Evolutionary conservation across 2,329 filamentous ascomycete species (phyloP), one percentile per base, ranked within the genome.

Genomic region (Diaporthe vexans): DNA sequence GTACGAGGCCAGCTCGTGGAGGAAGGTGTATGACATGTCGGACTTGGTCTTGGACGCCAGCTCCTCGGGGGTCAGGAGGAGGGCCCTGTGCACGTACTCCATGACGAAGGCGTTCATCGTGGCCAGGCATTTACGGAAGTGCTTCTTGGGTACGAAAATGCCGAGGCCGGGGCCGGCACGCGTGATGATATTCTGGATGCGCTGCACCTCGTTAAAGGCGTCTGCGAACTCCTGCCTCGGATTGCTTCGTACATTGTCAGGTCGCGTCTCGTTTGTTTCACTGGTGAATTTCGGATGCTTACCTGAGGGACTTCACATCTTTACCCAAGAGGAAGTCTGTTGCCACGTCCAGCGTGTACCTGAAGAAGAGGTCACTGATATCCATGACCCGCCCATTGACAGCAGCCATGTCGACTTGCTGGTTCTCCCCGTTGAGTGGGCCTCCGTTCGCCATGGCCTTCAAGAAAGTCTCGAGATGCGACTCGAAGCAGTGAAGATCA

Each of bases 311-410:
- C 79, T 89, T 90, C 26, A 95, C 92, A 76, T 93, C 93, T 75
- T 91, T 87, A 4, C 95, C 95, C 3, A 98, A 89, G 37, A 98
- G 85, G 81, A 98, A 98, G 78, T 97, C 94, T 0, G 95, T 98
- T 2, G 94, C 91, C 10, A 94, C 92, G 82, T 98, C 95, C 37
- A 98, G 88, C 0, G 95, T 95, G 80, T 92, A 93, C n/a, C 94
- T 89, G 85, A 95, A 97, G 84, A 98, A 93, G 72, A 97, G 86
- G 75, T 95, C 91, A 77, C 91, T 89, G 11, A 96, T 90, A 78
- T 97, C 91, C 40, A 96, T 85, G 13, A 90, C 86, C 63, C 85
- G 86, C 82, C 94, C 83, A 84, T 92, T 86, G 88, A 92, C 81
- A 86, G 86, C 71, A 84, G 90, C 79, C 85, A 90, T 76, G 81